These are phyloP conservation scores for Talaromyces sp. DNA, from an alignment of 2,329 filamentous ascomycete genomes.

Conservation along the genomic window DNA sequence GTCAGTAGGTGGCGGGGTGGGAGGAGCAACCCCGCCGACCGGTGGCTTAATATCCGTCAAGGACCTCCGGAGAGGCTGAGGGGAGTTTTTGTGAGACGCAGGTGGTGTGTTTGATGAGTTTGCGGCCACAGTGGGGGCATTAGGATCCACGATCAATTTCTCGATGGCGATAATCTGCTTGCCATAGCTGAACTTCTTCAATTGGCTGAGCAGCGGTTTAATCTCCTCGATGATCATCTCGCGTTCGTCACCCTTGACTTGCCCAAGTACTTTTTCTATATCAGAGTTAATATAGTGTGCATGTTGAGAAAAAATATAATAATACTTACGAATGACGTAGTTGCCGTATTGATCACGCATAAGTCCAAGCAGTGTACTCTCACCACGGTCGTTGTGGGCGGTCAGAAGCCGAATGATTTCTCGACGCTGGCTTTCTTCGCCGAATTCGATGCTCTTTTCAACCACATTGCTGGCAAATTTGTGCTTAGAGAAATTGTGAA, in stretches of 20 bases:
- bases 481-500: constrained; percentile 78
- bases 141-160: constrained; percentile 43
- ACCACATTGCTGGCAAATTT: constrained; percentile 98
- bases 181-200: constrained; percentile 61
- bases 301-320: background rate
- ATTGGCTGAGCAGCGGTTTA: constrained; percentile 53
- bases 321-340: constrained; percentile 87
- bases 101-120: constrained; percentile 34
- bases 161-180: constrained; percentile 64
- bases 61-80: constrained; percentile 28
- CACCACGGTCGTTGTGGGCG: constrained; percentile 57
- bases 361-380: constrained; percentile 65
- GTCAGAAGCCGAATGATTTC: constrained; percentile 63
- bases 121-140: constrained; percentile 23
- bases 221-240: constrained; percentile 59
- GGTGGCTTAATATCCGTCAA: constrained; percentile 37
- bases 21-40: constrained; percentile 52
- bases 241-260: constrained; percentile 57
- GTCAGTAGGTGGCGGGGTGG: constrained; percentile 63
- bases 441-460: constrained; percentile 78
- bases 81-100: constrained; percentile 35
- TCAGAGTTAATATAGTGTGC: constrained; percentile 19
- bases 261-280: constrained; percentile 70
- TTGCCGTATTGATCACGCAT: constrained; percentile 93
- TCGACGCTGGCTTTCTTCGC: constrained; percentile 62